Percentiles rank a stretch among this genome's conserved stretches.
Conservation (phyloP, 306 rosid species). For the Elaeagnus macrophylla region DNA sequence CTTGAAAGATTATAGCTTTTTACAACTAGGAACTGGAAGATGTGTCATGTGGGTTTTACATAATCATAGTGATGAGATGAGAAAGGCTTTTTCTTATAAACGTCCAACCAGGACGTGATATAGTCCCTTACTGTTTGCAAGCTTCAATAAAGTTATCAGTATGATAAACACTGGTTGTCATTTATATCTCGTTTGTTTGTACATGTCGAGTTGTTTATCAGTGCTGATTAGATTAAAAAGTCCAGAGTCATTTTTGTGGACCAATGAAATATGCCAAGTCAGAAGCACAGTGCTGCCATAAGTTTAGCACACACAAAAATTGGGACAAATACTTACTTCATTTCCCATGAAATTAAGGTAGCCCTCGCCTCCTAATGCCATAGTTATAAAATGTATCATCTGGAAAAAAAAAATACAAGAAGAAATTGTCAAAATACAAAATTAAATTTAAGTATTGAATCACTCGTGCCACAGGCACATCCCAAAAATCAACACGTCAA, state of each 20-base stretch:
- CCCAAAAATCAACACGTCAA: neutral
- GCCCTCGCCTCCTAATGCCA: conserved; percentile 97
- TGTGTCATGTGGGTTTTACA: too few species aligned
- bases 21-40: neutral
- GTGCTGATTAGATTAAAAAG: too few species aligned
- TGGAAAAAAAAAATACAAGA: conserved; percentile 30
- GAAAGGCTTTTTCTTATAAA: too few species aligned
- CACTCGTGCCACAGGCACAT: conserved; percentile 2
- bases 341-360: conserved; percentile 98
- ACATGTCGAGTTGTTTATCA: too few species aligned
- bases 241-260: neutral
- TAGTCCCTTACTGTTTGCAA: too few species aligned
- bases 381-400: conserved; percentile 93
- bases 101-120: too few species aligned
- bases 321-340: conserved; percentile 52
- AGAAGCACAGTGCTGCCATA: conserved; percentile 6
- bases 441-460: neutral
- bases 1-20: neutral
- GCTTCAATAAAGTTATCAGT: too few species aligned
- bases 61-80: too few species aligned
- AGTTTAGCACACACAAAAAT: conserved; percentile 17
- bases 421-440: conserved; percentile 5
- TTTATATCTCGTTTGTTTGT: too few species aligned
- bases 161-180: too few species aligned
- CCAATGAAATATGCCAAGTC: conserved; percentile 7